Base-by-base conservation (phyloP, 106 monocot genomes). In the Narthecium ossifragum region DNA sequence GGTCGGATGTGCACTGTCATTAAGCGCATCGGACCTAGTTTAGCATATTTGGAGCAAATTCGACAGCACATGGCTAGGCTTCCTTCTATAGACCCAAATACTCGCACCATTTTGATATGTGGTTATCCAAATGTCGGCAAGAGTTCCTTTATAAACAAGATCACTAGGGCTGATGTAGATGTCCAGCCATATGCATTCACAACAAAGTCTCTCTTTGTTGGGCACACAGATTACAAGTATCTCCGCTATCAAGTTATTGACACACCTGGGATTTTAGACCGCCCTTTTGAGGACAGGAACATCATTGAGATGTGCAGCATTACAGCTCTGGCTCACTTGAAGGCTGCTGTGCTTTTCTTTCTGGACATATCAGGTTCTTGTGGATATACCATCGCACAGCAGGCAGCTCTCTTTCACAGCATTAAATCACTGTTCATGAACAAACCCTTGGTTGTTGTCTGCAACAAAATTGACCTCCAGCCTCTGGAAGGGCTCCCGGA, bases 221-320 rank as follows among this genome's bases (percentile, higher is more conserved):
- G 98, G 12, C 98, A 98, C 69, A 87, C 98, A 2, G 98, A 98
- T 55, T 98, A 98, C 67, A 91, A 91, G 69, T 98, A 98, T 53
- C 71, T 98, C 8, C 75, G 98, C n/a, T 98, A 98, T 62, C 96
- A 91, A 40, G 96, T 98, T 46, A 98, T 98, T 31, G 96, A 98
- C 59, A 98, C 96, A 22, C 90, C 98, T 21, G 98, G 98, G 13
- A 87, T 91, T 61, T 65, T 98, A 13, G 91, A 98, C 17, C 84
- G 90, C 1, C 98, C 98, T 13, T 82, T 98, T 59, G 91, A 98
- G 63, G 98, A 91, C 43, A 75, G 91, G 54, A 98, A 98, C 52
- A 91, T 88, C 34, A 98, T 98, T 7, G 98, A 98, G 63, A 98
- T 98, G 98, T 98, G 98, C 74, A 98, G 91, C 50, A 91, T 98